phyloP scores from a whole-genome alignment of 1,139 yeast genomes.

The Yamadazyma atmosphaerica region DNA sequence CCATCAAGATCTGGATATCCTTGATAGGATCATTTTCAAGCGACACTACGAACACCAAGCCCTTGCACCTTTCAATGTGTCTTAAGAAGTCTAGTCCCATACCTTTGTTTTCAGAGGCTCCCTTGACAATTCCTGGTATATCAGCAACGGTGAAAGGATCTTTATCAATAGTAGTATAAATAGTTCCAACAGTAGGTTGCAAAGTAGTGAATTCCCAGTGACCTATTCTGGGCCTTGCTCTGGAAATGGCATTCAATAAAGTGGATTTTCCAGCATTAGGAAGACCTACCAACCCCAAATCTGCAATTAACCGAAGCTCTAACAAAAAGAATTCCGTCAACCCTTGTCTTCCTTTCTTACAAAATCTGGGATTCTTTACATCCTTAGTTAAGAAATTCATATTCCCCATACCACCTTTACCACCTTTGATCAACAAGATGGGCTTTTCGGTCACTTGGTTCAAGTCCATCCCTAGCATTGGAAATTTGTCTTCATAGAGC shows the following conservation, averaged over 20 bases:
- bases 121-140: constrained; percentile 92
- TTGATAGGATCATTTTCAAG: constrained; percentile 65
- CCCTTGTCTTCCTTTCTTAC: constrained; percentile 76
- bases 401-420: constrained; percentile 93
- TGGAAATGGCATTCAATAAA: constrained; percentile 79
- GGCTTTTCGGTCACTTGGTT: constrained; percentile 65
- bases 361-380: constrained; percentile 85
- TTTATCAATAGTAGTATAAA: constrained; percentile 62
- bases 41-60: constrained; percentile 83
- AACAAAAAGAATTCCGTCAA: constrained; percentile 67
- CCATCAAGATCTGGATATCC: constrained; percentile 60
- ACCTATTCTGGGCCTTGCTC: constrained; percentile 88
- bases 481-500: constrained; percentile 63
- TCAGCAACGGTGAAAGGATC: constrained; percentile 92
- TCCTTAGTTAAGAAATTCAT: constrained; percentile 87
- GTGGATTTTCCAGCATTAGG: constrained; percentile 98
- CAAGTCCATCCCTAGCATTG: constrained; percentile 77
- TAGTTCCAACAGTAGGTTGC: constrained; percentile 90
- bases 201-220: constrained; percentile 97
- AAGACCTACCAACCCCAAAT: constrained; percentile 87
- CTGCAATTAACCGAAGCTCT: constrained; percentile 87
- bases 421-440: constrained; percentile 74
- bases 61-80: constrained; percentile 89
- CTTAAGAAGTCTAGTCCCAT: constrained; percentile 92
- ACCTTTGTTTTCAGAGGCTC: constrained; percentile 82